Conservation (phyloP, 176 grass and related monocot species). For the Alloteropsis semialata region DNA sequence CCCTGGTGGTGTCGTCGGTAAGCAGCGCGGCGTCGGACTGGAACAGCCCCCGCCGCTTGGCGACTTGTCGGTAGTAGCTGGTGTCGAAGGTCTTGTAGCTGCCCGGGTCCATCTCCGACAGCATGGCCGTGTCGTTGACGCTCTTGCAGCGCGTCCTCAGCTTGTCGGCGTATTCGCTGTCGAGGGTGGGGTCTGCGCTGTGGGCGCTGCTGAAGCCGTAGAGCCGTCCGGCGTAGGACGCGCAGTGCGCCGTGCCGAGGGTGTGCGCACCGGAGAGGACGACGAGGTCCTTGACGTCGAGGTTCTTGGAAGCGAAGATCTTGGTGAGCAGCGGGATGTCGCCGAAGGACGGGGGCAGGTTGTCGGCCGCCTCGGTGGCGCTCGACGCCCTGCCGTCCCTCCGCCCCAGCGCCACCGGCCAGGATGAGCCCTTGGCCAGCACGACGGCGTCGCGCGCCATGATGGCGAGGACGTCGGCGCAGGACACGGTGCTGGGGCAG, state of each 20-base stretch:
- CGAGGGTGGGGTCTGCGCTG: constrained; percentile 39
- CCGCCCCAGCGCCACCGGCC: constrained; percentile 19
- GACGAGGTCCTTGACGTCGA: constrained; percentile 22
- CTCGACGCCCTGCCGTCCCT: constrained; percentile 16
- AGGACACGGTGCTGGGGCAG: constrained; percentile 59
- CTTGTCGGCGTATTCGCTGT: constrained; percentile 49
- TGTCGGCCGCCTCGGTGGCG: background rate
- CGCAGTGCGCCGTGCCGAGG: constrained; percentile 55
- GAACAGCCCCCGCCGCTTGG: constrained; percentile 43
- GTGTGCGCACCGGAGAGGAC: constrained; percentile 52
- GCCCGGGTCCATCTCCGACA: constrained; percentile 74
- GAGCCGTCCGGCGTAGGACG: constrained; percentile 33
- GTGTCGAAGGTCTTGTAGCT: constrained; percentile 72
- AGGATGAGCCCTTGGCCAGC: constrained; percentile 22
- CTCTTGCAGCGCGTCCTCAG: constrained; percentile 48
- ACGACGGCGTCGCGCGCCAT: constrained; percentile 62
- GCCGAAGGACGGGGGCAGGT: background rate
- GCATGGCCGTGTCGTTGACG: constrained; percentile 5
- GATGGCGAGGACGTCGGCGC: constrained; percentile 63
- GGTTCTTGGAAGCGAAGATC: constrained; percentile 27
- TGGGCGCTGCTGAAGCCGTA: constrained; percentile 55
- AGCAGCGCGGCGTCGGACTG: constrained; percentile 60
- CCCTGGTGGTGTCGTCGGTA: constrained; percentile 34
- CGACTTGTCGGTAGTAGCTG: constrained; percentile 51
- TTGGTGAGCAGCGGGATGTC: background rate